These are phyloP conservation scores for Cucumis variabilis DNA, from an alignment of 331 rosid species.

Conservation along the genomic window DNA sequence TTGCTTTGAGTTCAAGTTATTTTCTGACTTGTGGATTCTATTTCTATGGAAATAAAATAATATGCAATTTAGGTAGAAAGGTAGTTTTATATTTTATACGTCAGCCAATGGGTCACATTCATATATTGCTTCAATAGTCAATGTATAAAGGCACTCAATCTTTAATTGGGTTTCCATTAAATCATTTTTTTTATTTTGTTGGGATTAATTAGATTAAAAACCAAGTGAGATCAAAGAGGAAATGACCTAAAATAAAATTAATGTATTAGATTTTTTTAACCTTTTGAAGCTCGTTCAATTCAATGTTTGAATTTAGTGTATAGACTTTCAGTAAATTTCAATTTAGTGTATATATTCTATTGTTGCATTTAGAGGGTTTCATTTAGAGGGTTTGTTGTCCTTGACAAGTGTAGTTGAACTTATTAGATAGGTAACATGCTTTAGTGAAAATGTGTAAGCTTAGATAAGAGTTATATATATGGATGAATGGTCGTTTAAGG, in stretches of 20 bases:
- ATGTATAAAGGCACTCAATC: not conserved
- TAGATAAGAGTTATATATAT: no score
- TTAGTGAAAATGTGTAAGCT: no score
- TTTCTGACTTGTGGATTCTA: not conserved
- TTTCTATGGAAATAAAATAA: not conserved
- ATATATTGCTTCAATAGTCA: not conserved
- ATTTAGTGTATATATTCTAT: no score
- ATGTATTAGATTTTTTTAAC: not conserved
- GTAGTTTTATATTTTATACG: not conserved
- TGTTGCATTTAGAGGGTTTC: no score
- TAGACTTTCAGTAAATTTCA: no score
- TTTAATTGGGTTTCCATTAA: not conserved
- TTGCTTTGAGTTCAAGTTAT: constrained; percentile 9
- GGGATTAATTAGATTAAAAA: not conserved
- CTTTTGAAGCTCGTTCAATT: no score
- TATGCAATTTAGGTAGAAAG: not conserved
- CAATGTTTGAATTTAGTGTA: no score
- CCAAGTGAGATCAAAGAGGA: not conserved
- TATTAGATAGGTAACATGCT: no score
- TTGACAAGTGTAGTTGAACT: no score
- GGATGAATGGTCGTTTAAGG: no score
- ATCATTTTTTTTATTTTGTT: not conserved
- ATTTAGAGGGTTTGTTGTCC: no score
- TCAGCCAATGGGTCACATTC: not conserved
- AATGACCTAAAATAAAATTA: not conserved